phyloP scores from a whole-genome alignment of 2,329 filamentous ascomycete species.

The Xylaria sp. region DNA sequence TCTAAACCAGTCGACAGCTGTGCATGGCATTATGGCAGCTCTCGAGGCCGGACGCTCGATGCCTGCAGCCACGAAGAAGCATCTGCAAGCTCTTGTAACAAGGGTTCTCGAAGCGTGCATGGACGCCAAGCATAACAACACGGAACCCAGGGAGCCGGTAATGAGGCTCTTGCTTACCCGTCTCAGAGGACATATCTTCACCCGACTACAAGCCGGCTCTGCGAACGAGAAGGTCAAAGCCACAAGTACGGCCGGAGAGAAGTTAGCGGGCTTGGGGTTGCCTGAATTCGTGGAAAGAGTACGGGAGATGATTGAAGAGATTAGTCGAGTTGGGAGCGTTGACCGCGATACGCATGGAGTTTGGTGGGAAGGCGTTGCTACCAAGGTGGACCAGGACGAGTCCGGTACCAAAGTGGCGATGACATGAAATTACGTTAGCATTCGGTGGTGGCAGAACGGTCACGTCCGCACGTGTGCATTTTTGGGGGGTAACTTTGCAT shows the following conservation, averaged over 20 bases:
- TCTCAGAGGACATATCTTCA: conserved; percentile 73
- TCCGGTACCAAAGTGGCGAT: conserved; percentile 31
- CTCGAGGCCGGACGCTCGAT: conserved; percentile 72
- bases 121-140: conserved; percentile 56
- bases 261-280: conserved; percentile 74
- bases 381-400: conserved; percentile 62
- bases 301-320: conserved; percentile 74
- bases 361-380: conserved; percentile 77
- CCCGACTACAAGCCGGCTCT: conserved; percentile 72
- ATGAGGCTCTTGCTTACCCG: conserved; percentile 75
- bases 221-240: conserved; percentile 77
- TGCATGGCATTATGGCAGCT: conserved; percentile 71
- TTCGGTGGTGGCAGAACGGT: conserved; percentile 14
- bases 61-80: conserved; percentile 70
- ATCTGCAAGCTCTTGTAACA: conserved; percentile 67
- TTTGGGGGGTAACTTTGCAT: conserved; percentile 34
- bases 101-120: conserved; percentile 65
- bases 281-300: conserved; percentile 79
- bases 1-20: conserved; percentile 59
- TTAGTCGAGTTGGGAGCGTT: conserved; percentile 72
- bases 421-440: conserved; percentile 35
- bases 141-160: conserved; percentile 65
- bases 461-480: conserved; percentile 36
- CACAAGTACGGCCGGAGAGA: conserved; percentile 75
- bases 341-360: conserved; percentile 74